Base-by-base conservation (phyloP, 2,329 filamentous ascomycete genomes). In the Ascochyta fabae region DNA sequence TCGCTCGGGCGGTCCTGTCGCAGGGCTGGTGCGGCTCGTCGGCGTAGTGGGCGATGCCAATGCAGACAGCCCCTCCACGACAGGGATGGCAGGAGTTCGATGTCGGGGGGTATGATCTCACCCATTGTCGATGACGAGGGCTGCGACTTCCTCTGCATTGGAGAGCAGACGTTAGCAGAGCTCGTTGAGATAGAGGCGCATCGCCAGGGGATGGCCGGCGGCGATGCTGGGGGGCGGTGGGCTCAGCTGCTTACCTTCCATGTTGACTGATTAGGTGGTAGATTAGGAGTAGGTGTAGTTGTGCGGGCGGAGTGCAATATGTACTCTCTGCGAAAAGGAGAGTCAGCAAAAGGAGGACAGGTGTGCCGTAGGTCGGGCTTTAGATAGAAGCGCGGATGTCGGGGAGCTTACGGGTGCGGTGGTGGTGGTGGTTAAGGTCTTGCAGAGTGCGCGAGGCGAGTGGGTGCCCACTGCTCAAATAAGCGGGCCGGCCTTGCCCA, bases 51-150 rank as follows among this genome's bases (percentile, higher is more conserved):
- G 61, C 57, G 62, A 58, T 56, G 65, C 53, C 59, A 57, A 52
- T 59, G 66, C 66, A 61, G 67, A 67, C 47, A 67, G 68, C 71
- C 72, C 70, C 73, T 74, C 74, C 68, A 72, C 71, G 65, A 67
- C 72, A 70, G 67, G 67, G 71, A 72, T 71, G 65, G 66, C 64
- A 50, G 65, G 60, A 53, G 62, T 59, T 66, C 56, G 66, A 71
- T 77, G 71, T 62, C 62, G 58, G 66, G 67, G 62, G 63, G 46
- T 75, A 83, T 45, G 58, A 61, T 85, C 93, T 91, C 94, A 99
- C 95, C 95, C 95, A 98, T 99, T 99, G 93, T 99, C 95, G 85
- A 99, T 98, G 84, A 99, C 95, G 91, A 99, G 93, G 83, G 95
- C 95, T 83, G 95, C 95, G 84, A 99, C 95, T 92, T 99, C 95